These are phyloP conservation scores for Chimonanthus praecox DNA, from an alignment of 164 flowering plant genomes.

Conservation along the genomic window DNA sequence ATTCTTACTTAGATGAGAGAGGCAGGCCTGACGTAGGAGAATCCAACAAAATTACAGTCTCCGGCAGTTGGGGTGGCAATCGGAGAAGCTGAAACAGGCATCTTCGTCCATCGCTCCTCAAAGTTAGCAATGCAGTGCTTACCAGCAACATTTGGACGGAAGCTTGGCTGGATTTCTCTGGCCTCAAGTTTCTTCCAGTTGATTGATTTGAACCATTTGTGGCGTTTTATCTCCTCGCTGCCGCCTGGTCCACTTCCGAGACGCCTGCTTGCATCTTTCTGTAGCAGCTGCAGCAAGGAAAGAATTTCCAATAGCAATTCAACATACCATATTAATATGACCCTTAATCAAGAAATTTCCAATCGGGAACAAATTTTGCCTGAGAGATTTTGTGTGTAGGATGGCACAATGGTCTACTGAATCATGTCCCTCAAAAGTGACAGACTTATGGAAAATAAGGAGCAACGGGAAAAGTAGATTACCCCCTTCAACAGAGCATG, in stretches of 20 bases:
- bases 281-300: constrained; percentile 48
- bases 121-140: constrained; percentile 74
- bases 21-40: constrained; percentile 62
- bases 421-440: no score
- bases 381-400: no score
- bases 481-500: constrained; percentile 90
- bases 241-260: constrained; percentile 71
- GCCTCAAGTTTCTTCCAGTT: constrained; percentile 88
- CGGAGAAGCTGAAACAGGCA: constrained; percentile 71
- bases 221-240: constrained; percentile 65
- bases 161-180: constrained; percentile 64
- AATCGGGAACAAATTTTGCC: no score
- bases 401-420: no score
- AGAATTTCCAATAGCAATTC: background rate
- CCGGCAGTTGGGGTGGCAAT: constrained; percentile 55
- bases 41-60: constrained; percentile 53
- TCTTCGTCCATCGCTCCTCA: constrained; percentile 75
- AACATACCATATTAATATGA: no score
- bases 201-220: constrained; percentile 84
- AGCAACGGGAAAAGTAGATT: constrained; percentile 7
- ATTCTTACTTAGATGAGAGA: constrained; percentile 34
- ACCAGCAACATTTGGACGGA: constrained; percentile 74
- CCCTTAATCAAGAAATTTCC: no score
- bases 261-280: constrained; percentile 72
- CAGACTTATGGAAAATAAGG: background rate